Evolutionary conservation across 805 yeast genomes (phyloP), one percentile per base, ranked within the genome.

Genomic region (Candida stauntonica): DNA sequence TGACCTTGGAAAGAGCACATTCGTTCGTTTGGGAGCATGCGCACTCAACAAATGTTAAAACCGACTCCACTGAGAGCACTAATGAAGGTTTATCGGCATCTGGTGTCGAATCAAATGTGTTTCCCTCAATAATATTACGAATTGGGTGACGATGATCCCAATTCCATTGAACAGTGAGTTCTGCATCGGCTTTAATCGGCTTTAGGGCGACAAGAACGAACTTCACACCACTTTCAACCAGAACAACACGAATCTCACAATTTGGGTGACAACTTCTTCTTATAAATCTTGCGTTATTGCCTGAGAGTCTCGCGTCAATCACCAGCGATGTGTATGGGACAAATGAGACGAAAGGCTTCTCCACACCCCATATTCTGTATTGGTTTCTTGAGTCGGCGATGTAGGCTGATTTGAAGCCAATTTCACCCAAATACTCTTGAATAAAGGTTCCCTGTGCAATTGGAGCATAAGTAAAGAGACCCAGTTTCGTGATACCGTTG

Each of bases 61-160:
- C 64, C 5, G 77, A 73, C 46, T 81, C 87, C 17, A 82, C 66
- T 6, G 84, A 75, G 18, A 77, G 69, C 2, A 83, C 73, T 32
- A 84, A 54, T 14, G 70, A 63, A 4, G 75, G 69, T 48, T 77
- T 78, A 38, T 76, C 78, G 2, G 66, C 62, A 30, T 76, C 77
- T 6, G 66, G 50, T 19, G 82, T 61, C 17, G 70, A 71, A 34
- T 81, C 87, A 55, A 80, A 75, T 26, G 62, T 53, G 52, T 61
- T 46, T 20, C 63, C 58, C n/a, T 72, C 64, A 18, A 64, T 59
- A 18, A 73, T 66, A 46, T 70, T 69, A 37, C 66, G 63, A 27
- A 87, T 83, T 2, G 97, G 95, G 56, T 88, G 96, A 14, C 64
- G 46, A 3, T 61, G 55, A 54, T 88, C 95, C 95, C 96, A 91